Evolutionary conservation across 768 basidiomycete genomes (phyloP), one percentile per base, ranked within the genome.

Genomic region (Mycena maculata): DNA sequence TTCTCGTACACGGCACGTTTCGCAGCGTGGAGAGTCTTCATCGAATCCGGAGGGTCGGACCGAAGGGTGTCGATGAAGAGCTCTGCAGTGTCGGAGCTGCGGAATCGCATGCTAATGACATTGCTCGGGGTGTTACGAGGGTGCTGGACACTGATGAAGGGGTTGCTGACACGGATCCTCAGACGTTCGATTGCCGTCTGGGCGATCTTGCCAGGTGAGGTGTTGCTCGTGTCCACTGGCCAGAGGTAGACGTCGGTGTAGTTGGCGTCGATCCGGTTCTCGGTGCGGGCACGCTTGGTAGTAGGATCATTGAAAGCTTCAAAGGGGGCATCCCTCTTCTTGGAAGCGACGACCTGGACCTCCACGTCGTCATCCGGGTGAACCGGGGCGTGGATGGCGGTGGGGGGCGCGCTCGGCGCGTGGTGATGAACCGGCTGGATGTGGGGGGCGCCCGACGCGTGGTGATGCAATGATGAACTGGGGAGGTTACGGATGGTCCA

Each of bases 61-160:
- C 47, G 53, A 7, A 65, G 22, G 2, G 10, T n/a, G 27, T 65
- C 63, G 7, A 65, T 38, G 30, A 65, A 65, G 6, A 5, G 12
- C 16, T 56, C 31, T 3, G 27, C 55, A 7, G 30, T 13, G 3
- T n/a, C 31, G 1, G 42, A 10, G 1, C 11, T 4, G 38, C 55
- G 54, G 63, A 65, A 65, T 4, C 55, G 63, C 13, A 65, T 45
- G 54, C 63, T 65, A 45, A 65, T 42, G 4, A 58, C 38, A 0
- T 36, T 20, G 13, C 16, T n/a, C 18, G 48, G 48, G 2, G n/a
- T 27, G 36, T 48, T 38, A 16, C 20, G 25, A 1, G 50, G 27
- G 38, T 30, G 48, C 16, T 27, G 11, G 4, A 53, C 49, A 33
- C 48, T 52, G 27, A 50, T 44, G 27, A 52, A 39, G 3, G 20